phyloP scores from a whole-genome alignment of 78 protist genomes.

The Cavenderia fasciculata region DNA sequence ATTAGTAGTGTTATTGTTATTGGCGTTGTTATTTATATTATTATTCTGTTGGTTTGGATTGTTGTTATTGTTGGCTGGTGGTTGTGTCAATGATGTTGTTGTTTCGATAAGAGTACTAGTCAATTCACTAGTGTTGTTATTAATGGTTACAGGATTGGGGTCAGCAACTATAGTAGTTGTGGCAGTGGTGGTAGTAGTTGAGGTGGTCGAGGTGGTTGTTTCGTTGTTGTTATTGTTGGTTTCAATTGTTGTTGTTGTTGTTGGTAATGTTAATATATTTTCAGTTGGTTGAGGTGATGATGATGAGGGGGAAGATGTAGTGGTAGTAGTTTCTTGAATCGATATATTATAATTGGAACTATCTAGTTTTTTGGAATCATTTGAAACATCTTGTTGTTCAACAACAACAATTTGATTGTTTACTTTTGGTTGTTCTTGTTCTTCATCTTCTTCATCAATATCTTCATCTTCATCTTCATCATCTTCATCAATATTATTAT shows the following conservation, averaged over 20 bases:
- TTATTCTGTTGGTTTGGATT: neutral
- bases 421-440: neutral
- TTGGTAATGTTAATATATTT: neutral
- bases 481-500: conserved; percentile 16
- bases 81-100: neutral
- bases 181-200: neutral
- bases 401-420: no score
- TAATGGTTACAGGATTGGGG: no score
- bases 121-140: no score
- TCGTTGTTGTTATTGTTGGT: neutral
- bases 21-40: neutral
- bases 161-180: neutral
- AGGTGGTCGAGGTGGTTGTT: neutral
- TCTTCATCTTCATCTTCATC: conserved; percentile 26
- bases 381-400: no score
- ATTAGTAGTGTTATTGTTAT: neutral
- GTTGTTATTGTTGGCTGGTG: no score
- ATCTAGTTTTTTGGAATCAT: no score
- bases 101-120: no score
- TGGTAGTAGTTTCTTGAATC: no score
- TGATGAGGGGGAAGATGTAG: no score
- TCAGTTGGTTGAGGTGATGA: neutral
- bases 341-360: no score
- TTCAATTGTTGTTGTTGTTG: neutral
- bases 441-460: conserved; percentile 17